Evolutionary conservation across 1,284 basidiomycete species (phyloP).

Genomic region (Vanrija sp.): DNA sequence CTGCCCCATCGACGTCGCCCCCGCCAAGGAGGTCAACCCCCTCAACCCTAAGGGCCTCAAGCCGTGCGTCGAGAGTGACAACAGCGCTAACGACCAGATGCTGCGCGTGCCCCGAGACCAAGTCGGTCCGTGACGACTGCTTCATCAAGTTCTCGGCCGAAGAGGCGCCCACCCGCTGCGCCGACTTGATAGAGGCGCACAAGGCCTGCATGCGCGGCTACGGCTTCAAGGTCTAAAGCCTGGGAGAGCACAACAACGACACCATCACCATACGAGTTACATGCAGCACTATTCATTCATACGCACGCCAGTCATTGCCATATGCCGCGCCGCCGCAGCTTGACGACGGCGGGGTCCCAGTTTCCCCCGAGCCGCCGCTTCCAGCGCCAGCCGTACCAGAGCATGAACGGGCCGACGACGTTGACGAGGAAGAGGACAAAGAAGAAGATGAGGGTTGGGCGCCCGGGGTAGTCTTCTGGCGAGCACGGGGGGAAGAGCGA

Average conservation of each 20-base stretch:
- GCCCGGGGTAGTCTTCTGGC: not conserved
- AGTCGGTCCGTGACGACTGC: conserved; percentile 85
- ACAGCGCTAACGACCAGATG: conserved; percentile 55
- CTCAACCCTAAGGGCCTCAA: conserved; percentile 86
- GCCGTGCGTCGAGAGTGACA: conserved; percentile 57
- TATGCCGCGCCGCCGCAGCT: conserved; percentile 7
- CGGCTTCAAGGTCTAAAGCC: conserved; percentile 72
- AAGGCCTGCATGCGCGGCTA: conserved; percentile 83
- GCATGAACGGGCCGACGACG: conserved; percentile 35
- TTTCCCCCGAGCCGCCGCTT: conserved; percentile 37
- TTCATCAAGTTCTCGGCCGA: conserved; percentile 72
- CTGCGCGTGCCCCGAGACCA: conserved; percentile 93
- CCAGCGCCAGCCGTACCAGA: conserved; percentile 44
- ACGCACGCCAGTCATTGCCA: not conserved
- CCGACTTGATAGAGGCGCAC: conserved; percentile 72
- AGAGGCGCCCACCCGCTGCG: conserved; percentile 72
- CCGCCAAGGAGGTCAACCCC: conserved; percentile 56
- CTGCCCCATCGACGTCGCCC: conserved; percentile 7
- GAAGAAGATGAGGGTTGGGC: conserved; percentile 17
- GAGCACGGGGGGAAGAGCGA: conserved; percentile 16
- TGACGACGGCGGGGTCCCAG: conserved; percentile 44
- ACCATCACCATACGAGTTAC: not conserved
- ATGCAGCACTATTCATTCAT: conserved; percentile 14
- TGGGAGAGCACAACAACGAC: not conserved
- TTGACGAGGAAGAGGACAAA: conserved; percentile 28